These are phyloP conservation scores for Gossypium longicalyx DNA, from an alignment of 345 rosid genomes.

Conservation along the genomic window DNA sequence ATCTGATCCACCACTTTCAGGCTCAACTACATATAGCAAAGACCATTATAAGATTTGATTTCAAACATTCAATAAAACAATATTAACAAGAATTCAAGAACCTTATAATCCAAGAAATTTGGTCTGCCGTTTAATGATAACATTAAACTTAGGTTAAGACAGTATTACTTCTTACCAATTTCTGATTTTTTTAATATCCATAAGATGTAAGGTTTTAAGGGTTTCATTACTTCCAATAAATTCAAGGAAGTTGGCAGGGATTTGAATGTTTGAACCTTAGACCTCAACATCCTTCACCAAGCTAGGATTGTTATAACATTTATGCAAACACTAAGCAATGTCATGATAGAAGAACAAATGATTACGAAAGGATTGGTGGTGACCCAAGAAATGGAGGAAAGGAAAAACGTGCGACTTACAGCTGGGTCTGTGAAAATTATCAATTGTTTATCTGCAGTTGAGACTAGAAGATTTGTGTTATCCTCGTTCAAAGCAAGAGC, in stretches of 20 bases:
- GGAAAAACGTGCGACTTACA: slow-evolving; percentile 48
- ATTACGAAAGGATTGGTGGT: not conserved
- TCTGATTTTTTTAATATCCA: not conserved
- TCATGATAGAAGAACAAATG: not conserved
- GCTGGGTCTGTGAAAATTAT: slow-evolving; percentile 91
- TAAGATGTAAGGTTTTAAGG: not conserved
- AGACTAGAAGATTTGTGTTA: slow-evolving; percentile 84
- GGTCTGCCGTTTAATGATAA: not conserved
- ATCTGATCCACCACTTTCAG: slow-evolving; percentile 85
- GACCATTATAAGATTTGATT: not conserved
- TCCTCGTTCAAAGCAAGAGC: slow-evolving; percentile 75
- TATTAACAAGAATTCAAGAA: not conserved
- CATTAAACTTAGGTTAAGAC: not conserved
- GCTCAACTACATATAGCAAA: slow-evolving; percentile 59
- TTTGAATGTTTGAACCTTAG: not conserved
- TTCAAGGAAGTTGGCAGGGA: not conserved
- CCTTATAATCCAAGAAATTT: not conserved
- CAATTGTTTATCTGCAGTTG: slow-evolving; percentile 87
- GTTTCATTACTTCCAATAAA: not conserved
- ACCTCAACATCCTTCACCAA: not conserved
- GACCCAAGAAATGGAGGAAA: not conserved
- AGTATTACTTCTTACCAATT: not conserved
- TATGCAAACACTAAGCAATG: not conserved
- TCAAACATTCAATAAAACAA: slow-evolving; percentile 8
- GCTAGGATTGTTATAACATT: not conserved